phyloP scores from a whole-genome alignment of 2,329 filamentous ascomycete genomes.

The Xylariaceae sp. region DNA sequence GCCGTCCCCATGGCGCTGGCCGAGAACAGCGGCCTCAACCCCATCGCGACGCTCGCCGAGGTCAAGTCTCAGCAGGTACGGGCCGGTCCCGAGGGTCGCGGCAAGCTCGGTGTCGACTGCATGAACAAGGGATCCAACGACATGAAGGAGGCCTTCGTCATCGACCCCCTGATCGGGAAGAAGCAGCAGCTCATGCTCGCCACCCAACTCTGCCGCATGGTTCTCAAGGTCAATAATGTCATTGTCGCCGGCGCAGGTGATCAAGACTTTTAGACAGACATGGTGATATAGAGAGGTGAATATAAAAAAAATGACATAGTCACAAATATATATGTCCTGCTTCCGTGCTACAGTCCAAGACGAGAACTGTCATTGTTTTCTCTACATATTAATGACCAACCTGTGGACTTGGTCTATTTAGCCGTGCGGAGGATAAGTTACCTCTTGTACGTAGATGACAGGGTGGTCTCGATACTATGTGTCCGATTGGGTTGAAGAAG shows the following conservation, averaged over 20 bases:
- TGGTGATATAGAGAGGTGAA: not conserved
- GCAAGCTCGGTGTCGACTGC: constrained; percentile 88
- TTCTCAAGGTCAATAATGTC: constrained; percentile 94
- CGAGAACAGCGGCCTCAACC: constrained; percentile 93
- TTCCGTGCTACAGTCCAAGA: too few relatives aligned
- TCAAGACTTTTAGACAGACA: constrained; percentile 65
- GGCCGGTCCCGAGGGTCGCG: constrained; percentile 43
- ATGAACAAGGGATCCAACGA: constrained; percentile 94
- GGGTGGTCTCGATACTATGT: too few relatives aligned
- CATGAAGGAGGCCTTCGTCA: constrained; percentile 97
- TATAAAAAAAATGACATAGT: not conserved
- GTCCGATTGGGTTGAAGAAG: too few relatives aligned
- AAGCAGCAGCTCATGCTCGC: constrained; percentile 93
- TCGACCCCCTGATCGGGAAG: constrained; percentile 97
- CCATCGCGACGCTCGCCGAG: constrained; percentile 89
- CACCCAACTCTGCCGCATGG: constrained; percentile 97
- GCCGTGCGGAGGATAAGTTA: too few relatives aligned
- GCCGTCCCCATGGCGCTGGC: constrained; percentile 90
- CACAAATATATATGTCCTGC: too few relatives aligned
- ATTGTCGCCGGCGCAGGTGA: constrained; percentile 86
- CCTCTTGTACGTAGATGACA: constrained; percentile 6
- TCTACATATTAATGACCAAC: too few relatives aligned
- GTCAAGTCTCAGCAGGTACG: constrained; percentile 97
- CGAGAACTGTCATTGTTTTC: not conserved
- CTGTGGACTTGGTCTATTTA: too few relatives aligned